phyloP scores from a whole-genome alignment of 2,329 filamentous ascomycete genomes.

The Septoria petroselini region DNA sequence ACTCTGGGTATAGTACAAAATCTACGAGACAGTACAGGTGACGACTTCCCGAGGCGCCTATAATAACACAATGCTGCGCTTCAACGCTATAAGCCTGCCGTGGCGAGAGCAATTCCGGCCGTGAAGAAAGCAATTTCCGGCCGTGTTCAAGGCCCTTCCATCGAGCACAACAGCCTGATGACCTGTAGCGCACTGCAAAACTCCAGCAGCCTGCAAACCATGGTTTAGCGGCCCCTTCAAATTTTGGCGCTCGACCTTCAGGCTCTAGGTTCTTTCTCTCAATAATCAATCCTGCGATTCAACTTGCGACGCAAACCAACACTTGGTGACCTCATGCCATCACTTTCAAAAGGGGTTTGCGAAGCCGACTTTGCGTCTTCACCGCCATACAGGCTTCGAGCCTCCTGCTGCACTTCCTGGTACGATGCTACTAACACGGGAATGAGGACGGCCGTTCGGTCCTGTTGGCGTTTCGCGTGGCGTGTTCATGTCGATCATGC shows the following conservation, averaged over 20 bases:
- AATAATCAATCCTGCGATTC: no score
- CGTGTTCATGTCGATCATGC: slow-evolving; percentile 25
- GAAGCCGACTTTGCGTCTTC: no score
- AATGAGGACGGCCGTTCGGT: slow-evolving; percentile 12
- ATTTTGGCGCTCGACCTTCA: no score
- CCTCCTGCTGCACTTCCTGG: slow-evolving; percentile 12
- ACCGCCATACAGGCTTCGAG: slow-evolving; percentile 17
- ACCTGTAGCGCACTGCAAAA: no score
- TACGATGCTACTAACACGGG: slow-evolving; percentile 18
- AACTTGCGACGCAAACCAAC: no score
- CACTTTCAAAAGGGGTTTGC: no score
- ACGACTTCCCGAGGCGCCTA: background rate
- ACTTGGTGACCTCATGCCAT: no score
- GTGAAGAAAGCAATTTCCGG: no score
- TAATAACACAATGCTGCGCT: slow-evolving; percentile 8
- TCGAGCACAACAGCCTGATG: no score
- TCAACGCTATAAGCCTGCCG: slow-evolving; percentile 3
- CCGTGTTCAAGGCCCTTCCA: background rate
- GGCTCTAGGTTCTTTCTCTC: no score
- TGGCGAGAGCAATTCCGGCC: background rate
- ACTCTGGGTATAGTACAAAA: slow-evolving; percentile 4
- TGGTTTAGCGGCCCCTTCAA: no score
- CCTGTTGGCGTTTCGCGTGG: slow-evolving; percentile 15
- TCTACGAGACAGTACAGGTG: slow-evolving; percentile 1
- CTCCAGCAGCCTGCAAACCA: no score